phyloP scores from a whole-genome alignment of 306 rosid species.

The Vachellia collinsii region DNA sequence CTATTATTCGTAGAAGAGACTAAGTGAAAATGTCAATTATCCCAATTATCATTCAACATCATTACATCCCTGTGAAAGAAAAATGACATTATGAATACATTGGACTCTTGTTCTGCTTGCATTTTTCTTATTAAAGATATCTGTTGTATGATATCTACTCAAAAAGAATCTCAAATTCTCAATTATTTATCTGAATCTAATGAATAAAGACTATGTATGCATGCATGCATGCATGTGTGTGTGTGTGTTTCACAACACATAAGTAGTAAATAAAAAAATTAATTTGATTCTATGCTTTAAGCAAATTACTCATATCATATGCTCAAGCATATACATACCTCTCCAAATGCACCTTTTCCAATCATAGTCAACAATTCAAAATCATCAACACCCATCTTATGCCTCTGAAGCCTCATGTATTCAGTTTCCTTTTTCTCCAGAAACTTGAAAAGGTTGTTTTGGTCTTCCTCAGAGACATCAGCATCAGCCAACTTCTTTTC shows the following conservation, averaged over 20 bases:
- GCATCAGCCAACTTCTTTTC: slow-evolving; percentile 98
- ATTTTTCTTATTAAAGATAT: not conserved
- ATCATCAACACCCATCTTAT: slow-evolving; percentile 97
- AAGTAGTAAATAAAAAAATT: not conserved
- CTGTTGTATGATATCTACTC: not conserved
- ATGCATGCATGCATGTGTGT: not conserved
- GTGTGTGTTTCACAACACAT: not conserved
- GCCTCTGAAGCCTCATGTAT: slow-evolving; percentile 98
- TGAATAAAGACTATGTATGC: no score
- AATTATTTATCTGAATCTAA: not conserved
- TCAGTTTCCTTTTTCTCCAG: slow-evolving; percentile 97
- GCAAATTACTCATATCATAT: not conserved
- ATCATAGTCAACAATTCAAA: slow-evolving; percentile 92
- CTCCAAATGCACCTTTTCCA: slow-evolving; percentile 99
- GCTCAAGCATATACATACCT: slow-evolving; percentile 54
- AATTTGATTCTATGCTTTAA: not conserved
- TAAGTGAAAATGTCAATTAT: not conserved
- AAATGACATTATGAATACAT: not conserved
- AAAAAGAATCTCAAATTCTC: not conserved
- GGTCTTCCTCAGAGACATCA: slow-evolving; percentile 99
- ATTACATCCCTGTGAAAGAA: not conserved
- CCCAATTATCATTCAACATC: not conserved
- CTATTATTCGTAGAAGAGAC: not conserved
- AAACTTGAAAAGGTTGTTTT: slow-evolving; percentile 81
- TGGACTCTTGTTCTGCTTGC: not conserved